These are phyloP conservation scores for Rhizodiscina lignyota DNA, from an alignment of 495 filamentous ascomycete genomes.

Conservation along the genomic window DNA sequence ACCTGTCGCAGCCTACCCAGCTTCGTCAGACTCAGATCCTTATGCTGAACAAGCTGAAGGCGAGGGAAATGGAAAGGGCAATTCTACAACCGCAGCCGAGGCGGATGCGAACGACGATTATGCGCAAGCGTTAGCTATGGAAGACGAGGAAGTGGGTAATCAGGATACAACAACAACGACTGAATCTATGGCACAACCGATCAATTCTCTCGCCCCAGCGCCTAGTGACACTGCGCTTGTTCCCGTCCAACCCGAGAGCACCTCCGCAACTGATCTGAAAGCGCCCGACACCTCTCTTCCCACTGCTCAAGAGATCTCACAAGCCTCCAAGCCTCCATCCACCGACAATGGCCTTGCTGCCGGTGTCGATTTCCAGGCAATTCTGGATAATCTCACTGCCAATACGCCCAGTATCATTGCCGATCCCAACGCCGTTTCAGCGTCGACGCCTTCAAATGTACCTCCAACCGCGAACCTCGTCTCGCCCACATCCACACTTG, in stretches of 20 bases:
- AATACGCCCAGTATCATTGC: slow-evolving; percentile 5
- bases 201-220: no score
- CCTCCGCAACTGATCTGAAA: not conserved
- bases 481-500: slow-evolving; percentile 24
- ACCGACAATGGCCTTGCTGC: slow-evolving; percentile 5
- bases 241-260: no score
- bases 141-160: no score
- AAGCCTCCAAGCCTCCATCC: not conserved
- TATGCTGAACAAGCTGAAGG: not conserved
- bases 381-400: slow-evolving; percentile 22
- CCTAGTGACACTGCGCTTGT: no score
- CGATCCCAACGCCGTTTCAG: slow-evolving; percentile 6
- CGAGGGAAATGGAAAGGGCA: not conserved
- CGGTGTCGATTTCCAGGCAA: slow-evolving; percentile 23
- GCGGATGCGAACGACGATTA: not conserved
- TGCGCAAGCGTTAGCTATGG: not conserved
- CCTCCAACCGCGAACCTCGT: slow-evolving; percentile 7
- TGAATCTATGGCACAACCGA: not conserved
- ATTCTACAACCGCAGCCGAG: no score
- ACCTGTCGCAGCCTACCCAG: not conserved
- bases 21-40: no score
- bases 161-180: not conserved
- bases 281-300: not conserved
- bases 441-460: not conserved
- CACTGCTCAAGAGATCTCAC: not conserved